These are phyloP conservation scores for Trypanosoma platydactyli DNA, from an alignment of 208 protist species.

Conservation along the genomic window DNA sequence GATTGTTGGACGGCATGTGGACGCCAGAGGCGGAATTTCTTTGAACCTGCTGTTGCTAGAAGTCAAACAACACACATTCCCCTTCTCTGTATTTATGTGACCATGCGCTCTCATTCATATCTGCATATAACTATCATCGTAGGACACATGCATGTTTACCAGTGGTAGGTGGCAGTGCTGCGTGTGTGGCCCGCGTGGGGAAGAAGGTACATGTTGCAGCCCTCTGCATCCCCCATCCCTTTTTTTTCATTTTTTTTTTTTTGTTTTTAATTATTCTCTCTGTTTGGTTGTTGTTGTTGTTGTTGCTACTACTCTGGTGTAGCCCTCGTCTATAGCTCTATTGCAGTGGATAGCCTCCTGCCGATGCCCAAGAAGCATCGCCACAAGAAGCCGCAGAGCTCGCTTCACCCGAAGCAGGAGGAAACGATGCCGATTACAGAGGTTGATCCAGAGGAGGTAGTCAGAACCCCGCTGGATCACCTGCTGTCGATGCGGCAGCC, in stretches of 20 bases:
- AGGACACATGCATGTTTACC: background rate
- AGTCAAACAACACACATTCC: background rate
- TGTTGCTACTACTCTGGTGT: background rate
- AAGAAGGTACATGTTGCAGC: no score
- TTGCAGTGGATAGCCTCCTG: no score
- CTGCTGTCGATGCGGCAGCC: constrained; percentile 35
- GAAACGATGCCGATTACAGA: background rate
- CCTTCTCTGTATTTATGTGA: background rate
- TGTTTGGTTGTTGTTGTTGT: background rate
- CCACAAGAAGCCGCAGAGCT: background rate
- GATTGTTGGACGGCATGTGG: constrained; percentile 81
- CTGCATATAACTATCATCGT: background rate
- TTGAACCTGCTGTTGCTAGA: constrained; percentile 17
- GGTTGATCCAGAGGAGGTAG: constrained; percentile 1
- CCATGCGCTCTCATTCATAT: background rate
- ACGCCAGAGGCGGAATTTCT: constrained; percentile 75
- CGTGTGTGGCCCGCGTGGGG: no score
- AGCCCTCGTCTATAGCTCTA: background rate
- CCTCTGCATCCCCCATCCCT: no score
- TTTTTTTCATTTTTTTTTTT: constrained; percentile 2
- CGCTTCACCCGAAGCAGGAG: background rate
- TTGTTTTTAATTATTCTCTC: background rate
- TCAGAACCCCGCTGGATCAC: constrained; percentile 1
- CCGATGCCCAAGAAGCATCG: background rate
- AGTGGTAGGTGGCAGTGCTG: no score